phyloP scores from a whole-genome alignment of 2,329 filamentous ascomycete genomes.

The Alternaria arbusti region DNA sequence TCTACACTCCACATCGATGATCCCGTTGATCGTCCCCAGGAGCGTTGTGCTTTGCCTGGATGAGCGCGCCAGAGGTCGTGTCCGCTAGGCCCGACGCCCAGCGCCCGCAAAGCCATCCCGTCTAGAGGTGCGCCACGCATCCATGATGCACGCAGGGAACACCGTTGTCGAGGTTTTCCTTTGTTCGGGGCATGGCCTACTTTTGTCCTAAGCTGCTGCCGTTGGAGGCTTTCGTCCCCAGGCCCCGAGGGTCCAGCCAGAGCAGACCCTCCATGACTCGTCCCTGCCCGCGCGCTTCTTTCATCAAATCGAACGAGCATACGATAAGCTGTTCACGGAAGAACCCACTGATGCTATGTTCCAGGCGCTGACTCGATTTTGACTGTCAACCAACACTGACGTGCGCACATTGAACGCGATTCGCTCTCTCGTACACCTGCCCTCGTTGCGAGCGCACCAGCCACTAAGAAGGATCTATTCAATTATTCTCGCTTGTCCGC shows the following conservation, averaged over 20 bases:
- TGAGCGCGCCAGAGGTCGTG: conserved; percentile 35
- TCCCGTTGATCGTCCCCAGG: conserved; percentile 37
- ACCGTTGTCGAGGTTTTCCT: conserved; percentile 19
- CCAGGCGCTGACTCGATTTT: conserved; percentile 5
- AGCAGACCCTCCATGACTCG: conserved; percentile 12
- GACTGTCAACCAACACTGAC: conserved; percentile 10
- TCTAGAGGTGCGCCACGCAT: conserved; percentile 38
- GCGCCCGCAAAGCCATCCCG: conserved; percentile 44
- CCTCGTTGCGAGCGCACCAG: conserved; percentile 15
- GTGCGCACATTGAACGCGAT: conserved; percentile 4
- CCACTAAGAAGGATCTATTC: conserved; percentile 1
- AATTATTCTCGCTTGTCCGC: conserved; percentile 21
- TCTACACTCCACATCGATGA: conserved; percentile 29
- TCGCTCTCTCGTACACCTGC: conserved; percentile 5
- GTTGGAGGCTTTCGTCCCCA: conserved; percentile 7
- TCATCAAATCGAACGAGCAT: conserved; percentile 8
- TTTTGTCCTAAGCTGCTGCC: conserved; percentile 22
- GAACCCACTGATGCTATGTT: neutral
- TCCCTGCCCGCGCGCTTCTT: conserved; percentile 27
- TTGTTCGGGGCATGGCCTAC: conserved; percentile 10
- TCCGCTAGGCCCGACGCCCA: conserved; percentile 39
- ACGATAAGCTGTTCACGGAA: conserved; percentile 9
- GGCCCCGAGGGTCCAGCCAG: conserved; percentile 7
- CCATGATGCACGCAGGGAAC: conserved; percentile 36
- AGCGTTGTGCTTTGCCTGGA: conserved; percentile 37